These are phyloP conservation scores for Trametes sp. DNA, from an alignment of 1,284 basidiomycete species.

Conservation along the genomic window DNA sequence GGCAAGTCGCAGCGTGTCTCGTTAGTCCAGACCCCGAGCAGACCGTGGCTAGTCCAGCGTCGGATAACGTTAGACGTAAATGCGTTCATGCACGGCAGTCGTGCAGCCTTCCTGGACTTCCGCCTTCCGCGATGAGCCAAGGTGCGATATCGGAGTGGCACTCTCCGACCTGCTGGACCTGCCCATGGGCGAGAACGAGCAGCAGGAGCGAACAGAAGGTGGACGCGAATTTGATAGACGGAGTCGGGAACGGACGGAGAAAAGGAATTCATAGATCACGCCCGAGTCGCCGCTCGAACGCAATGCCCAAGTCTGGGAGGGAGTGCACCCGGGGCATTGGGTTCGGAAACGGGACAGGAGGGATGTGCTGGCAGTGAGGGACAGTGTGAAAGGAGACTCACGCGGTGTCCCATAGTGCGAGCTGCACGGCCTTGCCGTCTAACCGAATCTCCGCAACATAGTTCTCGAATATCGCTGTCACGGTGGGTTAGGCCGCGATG, in stretches of 20 bases:
- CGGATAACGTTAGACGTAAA: background rate
- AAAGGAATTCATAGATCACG: conserved; percentile 16
- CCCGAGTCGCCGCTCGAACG: conserved; percentile 18
- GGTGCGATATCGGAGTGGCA: background rate
- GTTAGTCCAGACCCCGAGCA: background rate
- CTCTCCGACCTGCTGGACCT: background rate
- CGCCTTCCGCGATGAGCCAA: background rate
- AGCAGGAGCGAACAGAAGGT: conserved; percentile 8
- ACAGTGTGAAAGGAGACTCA: conserved; percentile 54
- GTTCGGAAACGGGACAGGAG: background rate
- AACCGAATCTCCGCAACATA: conserved; percentile 98
- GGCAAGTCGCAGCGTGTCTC: background rate
- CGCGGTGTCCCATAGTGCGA: conserved; percentile 98
- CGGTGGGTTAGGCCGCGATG: conserved; percentile 28
- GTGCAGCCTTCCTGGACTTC: background rate
- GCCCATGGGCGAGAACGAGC: background rate
- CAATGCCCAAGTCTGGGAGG: background rate
- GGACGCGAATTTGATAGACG: conserved; percentile 3
- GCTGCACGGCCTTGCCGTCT: conserved; percentile 95
- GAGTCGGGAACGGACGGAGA: conserved; percentile 13
- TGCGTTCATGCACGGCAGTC: background rate
- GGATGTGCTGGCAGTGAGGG: conserved; percentile 1
- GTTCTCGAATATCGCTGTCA: conserved; percentile 92
- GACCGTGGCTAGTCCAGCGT: background rate
- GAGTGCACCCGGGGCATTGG: conserved; percentile 5